Base-by-base conservation (phyloP, 768 basidiomycete genomes). In the Boletus fagicola region DNA sequence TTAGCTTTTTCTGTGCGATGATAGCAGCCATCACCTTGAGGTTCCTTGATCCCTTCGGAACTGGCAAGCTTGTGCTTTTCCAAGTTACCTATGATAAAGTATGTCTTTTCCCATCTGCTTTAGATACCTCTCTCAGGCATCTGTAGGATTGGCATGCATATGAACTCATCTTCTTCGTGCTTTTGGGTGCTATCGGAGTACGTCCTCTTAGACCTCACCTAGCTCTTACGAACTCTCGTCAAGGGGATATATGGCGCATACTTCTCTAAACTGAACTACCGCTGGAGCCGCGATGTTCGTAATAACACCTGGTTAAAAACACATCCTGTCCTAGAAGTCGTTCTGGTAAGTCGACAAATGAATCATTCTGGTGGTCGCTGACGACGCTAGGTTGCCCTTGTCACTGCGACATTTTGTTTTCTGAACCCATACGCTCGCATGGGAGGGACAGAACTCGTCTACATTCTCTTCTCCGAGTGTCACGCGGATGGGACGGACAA, bases 1-100 rank as follows among this genome's bases (percentile, higher is more conserved):
- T 40, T 43, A 96, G 93, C 66, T 99, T 99, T 76, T 95, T 99
- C 72, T 98, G 97, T 68, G 97, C 97, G 2, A 87, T 98, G 82
- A 92, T 98, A 62, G 97, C 97, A 2, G 96, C 96, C 1, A 88
- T 98, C 64, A 96, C 96, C 0, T 77, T 99, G 45, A 83, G 87
- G 74, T 88, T 95, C 58, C 85, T 98, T 36, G 90, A 99, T 71
- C 97, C 97, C 0, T 98, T 98, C 66, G 91, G 93, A 15, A 96
- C 92, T 5, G 94, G 94, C 24, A 97, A 97, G 69, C 78, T 98
- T 22, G 94, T 97, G 0, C 76, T 97, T 43, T 94, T 94, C 72
- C 90, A 92, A 65, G 92, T 95, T 42, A 90, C 88, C 0, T 97
- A 95, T 65, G 88, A 90, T 68, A 90, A 84, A 77, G 92, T 87